phyloP scores from a whole-genome alignment of 2,329 filamentous ascomycete species.

The Camillea tinctor region DNA sequence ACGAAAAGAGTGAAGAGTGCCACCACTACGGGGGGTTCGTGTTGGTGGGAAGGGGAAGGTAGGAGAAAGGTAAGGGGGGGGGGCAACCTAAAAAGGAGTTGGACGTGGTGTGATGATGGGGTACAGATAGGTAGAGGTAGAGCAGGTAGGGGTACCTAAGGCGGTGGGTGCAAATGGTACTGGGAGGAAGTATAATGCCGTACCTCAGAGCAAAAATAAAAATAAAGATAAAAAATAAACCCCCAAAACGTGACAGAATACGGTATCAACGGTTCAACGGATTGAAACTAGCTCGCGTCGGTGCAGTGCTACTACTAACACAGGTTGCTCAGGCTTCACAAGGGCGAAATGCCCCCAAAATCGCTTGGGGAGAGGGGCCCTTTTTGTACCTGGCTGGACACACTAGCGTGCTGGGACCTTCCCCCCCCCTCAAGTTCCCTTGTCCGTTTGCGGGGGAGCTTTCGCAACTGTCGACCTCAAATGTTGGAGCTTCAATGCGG shows the following conservation, averaged over 20 bases:
- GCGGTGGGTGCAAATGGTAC: not conserved
- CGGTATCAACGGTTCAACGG: not conserved
- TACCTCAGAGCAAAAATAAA: too few relatives aligned
- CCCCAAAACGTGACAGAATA: not conserved
- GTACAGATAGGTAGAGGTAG: too few relatives aligned
- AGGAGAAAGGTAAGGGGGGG: too few relatives aligned
- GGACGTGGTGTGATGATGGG: not conserved
- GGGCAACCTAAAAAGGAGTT: too few relatives aligned
- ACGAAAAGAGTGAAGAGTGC: not conserved
- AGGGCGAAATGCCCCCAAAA: conserved; percentile 1
- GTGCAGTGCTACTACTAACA: not conserved
- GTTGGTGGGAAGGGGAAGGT: too few relatives aligned
- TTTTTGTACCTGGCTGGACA: not conserved
- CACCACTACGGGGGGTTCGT: too few relatives aligned
- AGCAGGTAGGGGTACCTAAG: too few relatives aligned
- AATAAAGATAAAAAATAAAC: not conserved
- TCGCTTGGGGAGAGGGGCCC: not conserved
- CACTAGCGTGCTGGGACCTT: not conserved
- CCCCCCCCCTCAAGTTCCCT: not conserved
- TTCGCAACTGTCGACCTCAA: not conserved
- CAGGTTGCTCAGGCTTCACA: not conserved
- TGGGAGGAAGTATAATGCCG: too few relatives aligned
- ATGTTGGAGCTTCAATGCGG: not conserved
- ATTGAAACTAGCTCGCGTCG: not conserved
- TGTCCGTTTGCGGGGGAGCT: not conserved